phyloP scores from a whole-genome alignment of 768 basidiomycete species.

The Hygrophoropsis aurantiaca region DNA sequence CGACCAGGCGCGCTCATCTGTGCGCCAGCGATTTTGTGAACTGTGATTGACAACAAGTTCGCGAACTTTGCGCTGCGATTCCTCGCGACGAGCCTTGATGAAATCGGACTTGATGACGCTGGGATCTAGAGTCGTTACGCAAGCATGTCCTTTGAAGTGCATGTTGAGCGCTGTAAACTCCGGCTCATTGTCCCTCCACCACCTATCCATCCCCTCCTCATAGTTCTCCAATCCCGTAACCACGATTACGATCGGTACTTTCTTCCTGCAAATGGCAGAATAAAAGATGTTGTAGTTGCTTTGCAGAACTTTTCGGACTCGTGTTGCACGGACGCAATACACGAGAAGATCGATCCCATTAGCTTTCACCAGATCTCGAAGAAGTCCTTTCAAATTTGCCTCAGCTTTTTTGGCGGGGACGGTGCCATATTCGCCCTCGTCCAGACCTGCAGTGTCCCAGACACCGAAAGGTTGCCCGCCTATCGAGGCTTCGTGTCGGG shows the following conservation, averaged over 20 bases:
- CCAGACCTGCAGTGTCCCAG: conserved; percentile 36
- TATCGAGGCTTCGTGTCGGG: conserved; percentile 21
- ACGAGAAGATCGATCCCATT: conserved; percentile 40
- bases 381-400: conserved; percentile 30
- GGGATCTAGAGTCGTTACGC: conserved; percentile 29
- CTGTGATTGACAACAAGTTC: conserved; percentile 19
- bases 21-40: conserved; percentile 25
- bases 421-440: conserved; percentile 25
- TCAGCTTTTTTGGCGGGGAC: conserved; percentile 31
- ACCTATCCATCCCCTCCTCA: conserved; percentile 29
- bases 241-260: conserved; percentile 39
- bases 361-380: conserved; percentile 32
- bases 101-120: conserved; percentile 6
- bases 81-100: conserved; percentile 17
- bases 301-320: conserved; percentile 31
- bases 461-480: conserved; percentile 16
- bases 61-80: conserved; percentile 22
- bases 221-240: conserved; percentile 44
- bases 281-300: conserved; percentile 41
- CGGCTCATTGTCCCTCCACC: conserved; percentile 27
- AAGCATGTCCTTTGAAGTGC: conserved; percentile 30
- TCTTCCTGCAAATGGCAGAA: conserved; percentile 37
- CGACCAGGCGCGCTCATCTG: conserved; percentile 23
- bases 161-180: conserved; percentile 23
- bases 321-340: conserved; percentile 40